Conservation (phyloP, 2,329 filamentous ascomycete species). For the Exophiala viscosa region DNA sequence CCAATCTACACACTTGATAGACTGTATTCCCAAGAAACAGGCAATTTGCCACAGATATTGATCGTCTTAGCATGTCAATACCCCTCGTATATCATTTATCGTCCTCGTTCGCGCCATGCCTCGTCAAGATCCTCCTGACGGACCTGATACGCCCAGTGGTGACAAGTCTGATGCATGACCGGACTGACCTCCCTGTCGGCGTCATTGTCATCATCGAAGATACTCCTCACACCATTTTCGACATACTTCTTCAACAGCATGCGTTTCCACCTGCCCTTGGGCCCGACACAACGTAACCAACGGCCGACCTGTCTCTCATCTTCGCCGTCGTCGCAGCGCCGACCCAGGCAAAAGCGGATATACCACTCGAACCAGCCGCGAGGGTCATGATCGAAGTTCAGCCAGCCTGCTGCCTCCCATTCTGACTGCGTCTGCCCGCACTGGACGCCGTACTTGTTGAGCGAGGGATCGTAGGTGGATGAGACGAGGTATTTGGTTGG, state of each 20-base stretch:
- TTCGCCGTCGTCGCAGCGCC: constrained; percentile 51
- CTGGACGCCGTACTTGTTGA: constrained; percentile 53
- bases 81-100: not conserved
- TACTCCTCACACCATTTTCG: constrained; percentile 45
- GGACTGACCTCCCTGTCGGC: constrained; percentile 43
- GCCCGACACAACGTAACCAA: constrained; percentile 53
- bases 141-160: constrained; percentile 55
- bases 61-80: too few relatives aligned
- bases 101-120: constrained; percentile 37
- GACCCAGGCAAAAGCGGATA: constrained; percentile 49
- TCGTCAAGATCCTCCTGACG: constrained; percentile 49
- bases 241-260: constrained; percentile 53
- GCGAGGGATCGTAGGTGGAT: constrained; percentile 42
- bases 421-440: constrained; percentile 55
- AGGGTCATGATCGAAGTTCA: constrained; percentile 51
- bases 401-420: constrained; percentile 56
- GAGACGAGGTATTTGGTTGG: constrained; percentile 38
- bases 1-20: too few relatives aligned
- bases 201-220: constrained; percentile 39
- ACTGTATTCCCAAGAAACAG: too few relatives aligned
- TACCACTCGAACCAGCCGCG: constrained; percentile 59
- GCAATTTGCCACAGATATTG: too few relatives aligned
- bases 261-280: constrained; percentile 49
- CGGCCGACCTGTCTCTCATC: constrained; percentile 51
- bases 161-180: constrained; percentile 56